Conservation (phyloP, 140 eudicot species). For the Senecio squalidus region DNA sequence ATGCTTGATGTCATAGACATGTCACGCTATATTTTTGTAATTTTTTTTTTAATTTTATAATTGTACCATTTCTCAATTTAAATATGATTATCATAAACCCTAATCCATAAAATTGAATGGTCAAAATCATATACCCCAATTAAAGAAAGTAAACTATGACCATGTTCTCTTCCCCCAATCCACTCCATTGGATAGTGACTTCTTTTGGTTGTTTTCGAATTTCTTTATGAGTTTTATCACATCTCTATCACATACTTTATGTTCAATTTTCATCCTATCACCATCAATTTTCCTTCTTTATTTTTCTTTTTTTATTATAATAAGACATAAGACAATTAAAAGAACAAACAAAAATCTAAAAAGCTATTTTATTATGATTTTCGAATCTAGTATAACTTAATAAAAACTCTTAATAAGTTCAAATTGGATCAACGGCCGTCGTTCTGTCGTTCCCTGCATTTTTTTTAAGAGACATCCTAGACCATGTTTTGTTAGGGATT, state of each 20-base stretch:
- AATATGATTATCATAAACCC: background rate
- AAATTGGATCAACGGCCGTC: too few relatives aligned
- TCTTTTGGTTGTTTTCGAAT: constrained; percentile 22
- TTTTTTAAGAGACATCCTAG: too few relatives aligned
- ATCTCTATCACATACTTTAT: constrained; percentile 32
- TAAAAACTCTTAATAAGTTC: too few relatives aligned
- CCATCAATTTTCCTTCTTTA: constrained; percentile 16
- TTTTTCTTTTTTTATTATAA: background rate
- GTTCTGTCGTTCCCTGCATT: too few relatives aligned
- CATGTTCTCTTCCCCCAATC: constrained; percentile 32
- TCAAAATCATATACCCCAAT: background rate
- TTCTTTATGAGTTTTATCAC: constrained; percentile 14
- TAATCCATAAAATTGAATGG: background rate
- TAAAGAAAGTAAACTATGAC: constrained; percentile 12
- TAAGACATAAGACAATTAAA: background rate
- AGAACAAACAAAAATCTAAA: background rate
- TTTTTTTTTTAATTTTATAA: too few relatives aligned
- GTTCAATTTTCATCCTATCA: constrained; percentile 28
- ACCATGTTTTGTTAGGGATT: too few relatives aligned
- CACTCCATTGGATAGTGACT: constrained; percentile 21
- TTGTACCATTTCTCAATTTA: too few relatives aligned
- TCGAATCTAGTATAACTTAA: too few relatives aligned
- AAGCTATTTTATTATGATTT: background rate
- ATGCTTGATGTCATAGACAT: too few relatives aligned
- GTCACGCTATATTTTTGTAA: too few relatives aligned